These are phyloP conservation scores for Ceratocystis colombiana DNA, from an alignment of 2,329 filamentous ascomycete genomes.

Conservation along the genomic window DNA sequence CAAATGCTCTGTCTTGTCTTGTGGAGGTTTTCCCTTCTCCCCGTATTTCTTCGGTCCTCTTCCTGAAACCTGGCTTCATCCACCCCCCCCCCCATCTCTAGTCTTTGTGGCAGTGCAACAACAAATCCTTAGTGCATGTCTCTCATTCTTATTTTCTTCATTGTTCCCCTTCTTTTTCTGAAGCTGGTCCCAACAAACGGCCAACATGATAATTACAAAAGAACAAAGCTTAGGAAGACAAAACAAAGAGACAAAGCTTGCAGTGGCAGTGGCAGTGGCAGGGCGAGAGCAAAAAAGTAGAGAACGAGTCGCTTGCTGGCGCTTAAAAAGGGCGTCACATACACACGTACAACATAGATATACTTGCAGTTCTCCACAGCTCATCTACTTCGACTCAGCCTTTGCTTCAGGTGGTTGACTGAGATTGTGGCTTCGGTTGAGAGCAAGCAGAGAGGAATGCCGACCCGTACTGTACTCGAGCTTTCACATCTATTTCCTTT, in stretches of 20 bases:
- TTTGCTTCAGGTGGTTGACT: conserved; percentile 1
- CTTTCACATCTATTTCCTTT: background rate
- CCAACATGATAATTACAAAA: background rate
- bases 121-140: background rate
- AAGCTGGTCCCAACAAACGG: background rate
- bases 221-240: too few relatives aligned
- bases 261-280: conserved; percentile 3
- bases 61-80: background rate
- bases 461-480: too few relatives aligned
- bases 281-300: background rate
- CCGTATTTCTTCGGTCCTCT: background rate
- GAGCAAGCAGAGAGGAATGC: background rate
- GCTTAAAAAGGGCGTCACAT: background rate
- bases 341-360: conserved; percentile 4
- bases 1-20: background rate
- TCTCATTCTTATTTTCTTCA: background rate
- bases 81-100: background rate
- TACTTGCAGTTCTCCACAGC: conserved; percentile 3
- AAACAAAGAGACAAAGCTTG: background rate
- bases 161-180: background rate
- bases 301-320: conserved; percentile 2
- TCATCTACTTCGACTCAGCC: background rate
- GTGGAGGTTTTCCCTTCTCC: background rate
- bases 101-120: conserved; percentile 9
- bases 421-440: background rate